These are phyloP conservation scores for Escovopsis weberi DNA, from an alignment of 2,329 filamentous ascomycete species.

Conservation along the genomic window DNA sequence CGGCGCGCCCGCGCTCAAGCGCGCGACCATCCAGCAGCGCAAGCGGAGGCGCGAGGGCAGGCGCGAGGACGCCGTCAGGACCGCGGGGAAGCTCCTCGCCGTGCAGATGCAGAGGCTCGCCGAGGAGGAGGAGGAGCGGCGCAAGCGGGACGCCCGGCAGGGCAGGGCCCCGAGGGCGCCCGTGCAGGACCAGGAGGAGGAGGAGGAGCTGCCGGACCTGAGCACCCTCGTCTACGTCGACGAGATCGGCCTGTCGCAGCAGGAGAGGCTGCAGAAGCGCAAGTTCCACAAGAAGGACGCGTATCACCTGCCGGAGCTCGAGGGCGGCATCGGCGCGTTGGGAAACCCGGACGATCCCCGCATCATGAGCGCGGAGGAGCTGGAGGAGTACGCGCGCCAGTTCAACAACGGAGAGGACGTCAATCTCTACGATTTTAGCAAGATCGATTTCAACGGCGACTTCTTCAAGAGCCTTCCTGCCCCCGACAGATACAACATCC, in stretches of 20 bases:
- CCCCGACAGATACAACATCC: conserved; percentile 87
- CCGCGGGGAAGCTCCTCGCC: conserved; percentile 79
- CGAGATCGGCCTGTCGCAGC: conserved; percentile 67
- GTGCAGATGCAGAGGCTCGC: conserved; percentile 86
- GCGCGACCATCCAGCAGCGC: conserved; percentile 71
- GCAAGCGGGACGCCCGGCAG: conserved; percentile 10
- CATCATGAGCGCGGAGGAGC: conserved; percentile 89
- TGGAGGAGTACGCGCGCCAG: conserved; percentile 86
- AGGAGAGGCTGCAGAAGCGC: conserved; percentile 59
- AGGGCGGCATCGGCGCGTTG: conserved; percentile 59
- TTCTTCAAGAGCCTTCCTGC: conserved; percentile 89
- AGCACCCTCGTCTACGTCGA: conserved; percentile 75
- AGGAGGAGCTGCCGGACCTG: conserved; percentile 47
- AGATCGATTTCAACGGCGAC: conserved; percentile 92
- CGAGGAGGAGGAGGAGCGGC: conserved; percentile 66
- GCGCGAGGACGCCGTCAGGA: conserved; percentile 81
- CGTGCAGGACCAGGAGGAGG: conserved; percentile 8
- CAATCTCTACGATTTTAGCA: conserved; percentile 86
- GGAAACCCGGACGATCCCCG: conserved; percentile 81
- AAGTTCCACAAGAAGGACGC: conserved; percentile 85
- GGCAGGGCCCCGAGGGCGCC: conserved; percentile 13
- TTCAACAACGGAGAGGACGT: conserved; percentile 90
- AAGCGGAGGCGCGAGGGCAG: conserved; percentile 73
- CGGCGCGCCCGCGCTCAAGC: conserved; percentile 78
- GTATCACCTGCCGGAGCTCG: conserved; percentile 84